Evolutionary conservation across 768 basidiomycete genomes (phyloP).

Genomic region (Pleurotus eryngii): DNA sequence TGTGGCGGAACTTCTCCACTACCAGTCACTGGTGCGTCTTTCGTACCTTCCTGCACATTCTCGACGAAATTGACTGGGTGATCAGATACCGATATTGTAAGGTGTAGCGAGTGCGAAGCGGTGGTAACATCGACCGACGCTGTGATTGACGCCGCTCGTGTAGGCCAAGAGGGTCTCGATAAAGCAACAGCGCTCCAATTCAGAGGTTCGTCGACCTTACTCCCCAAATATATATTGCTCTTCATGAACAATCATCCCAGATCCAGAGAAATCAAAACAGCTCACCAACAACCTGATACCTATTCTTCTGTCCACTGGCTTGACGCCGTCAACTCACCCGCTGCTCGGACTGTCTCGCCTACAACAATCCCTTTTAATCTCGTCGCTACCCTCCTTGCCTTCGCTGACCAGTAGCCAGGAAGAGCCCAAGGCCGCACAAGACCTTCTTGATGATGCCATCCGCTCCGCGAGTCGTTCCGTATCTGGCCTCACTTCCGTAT

Average conservation of each 20-base stretch:
- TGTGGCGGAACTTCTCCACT: conserved; percentile 65
- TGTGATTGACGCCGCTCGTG: conserved; percentile 58
- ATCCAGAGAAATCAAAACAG: conserved; percentile 52
- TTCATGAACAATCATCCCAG: conserved; percentile 30
- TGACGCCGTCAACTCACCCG: conserved; percentile 72
- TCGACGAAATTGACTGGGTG: background rate
- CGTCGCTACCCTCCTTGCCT: conserved; percentile 33
- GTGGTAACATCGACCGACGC: conserved; percentile 45
- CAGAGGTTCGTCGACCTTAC: conserved; percentile 37
- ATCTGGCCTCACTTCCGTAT: conserved; percentile 49
- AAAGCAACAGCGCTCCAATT: conserved; percentile 66
- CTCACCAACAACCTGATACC: conserved; percentile 65
- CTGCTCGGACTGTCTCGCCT: conserved; percentile 73
- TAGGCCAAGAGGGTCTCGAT: conserved; percentile 72
- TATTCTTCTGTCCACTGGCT: conserved; percentile 53
- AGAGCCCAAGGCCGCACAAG: conserved; percentile 33
- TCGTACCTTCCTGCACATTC: background rate
- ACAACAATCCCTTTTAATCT: conserved; percentile 63
- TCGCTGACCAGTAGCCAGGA: conserved; percentile 12
- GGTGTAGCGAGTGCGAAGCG: conserved; percentile 55
- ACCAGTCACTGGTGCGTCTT: conserved; percentile 36
- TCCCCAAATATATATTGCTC: background rate
- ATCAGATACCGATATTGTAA: conserved; percentile 45
- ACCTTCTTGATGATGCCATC: conserved; percentile 60
- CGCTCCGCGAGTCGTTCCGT: conserved; percentile 51